A percentile compares a stretch with the other conserved stretches of the same genome.
Evolutionary conservation across 805 yeast genomes (phyloP).

Genomic region (Starmerella ratchasimensis): DNA sequence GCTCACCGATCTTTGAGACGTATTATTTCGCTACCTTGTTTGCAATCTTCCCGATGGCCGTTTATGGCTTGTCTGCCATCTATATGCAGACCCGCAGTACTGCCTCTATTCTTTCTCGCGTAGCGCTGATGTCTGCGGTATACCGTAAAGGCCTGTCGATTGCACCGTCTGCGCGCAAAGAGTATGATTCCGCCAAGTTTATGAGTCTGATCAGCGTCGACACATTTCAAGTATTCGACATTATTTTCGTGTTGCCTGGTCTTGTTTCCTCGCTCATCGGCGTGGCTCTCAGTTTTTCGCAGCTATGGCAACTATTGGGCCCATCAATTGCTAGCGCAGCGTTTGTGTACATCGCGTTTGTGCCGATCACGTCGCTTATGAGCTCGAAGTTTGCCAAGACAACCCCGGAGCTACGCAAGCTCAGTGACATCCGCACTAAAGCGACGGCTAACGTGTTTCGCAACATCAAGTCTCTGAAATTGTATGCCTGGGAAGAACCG

Average conservation of each 20-base stretch:
- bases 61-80: too few species aligned
- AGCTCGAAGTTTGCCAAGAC: conserved; percentile 44
- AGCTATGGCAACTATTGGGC: conserved; percentile 61
- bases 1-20: too few species aligned
- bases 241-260: conserved; percentile 57
- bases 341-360: conserved; percentile 52
- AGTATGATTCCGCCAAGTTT: conserved; percentile 74
- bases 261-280: conserved; percentile 89
- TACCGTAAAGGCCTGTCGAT: conserved; percentile 59
- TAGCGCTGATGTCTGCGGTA: conserved; percentile 43
- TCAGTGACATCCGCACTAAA: conserved; percentile 81
- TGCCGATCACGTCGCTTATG: conserved; percentile 59
- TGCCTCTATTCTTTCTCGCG: conserved; percentile 14
- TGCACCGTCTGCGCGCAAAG: conserved; percentile 49
- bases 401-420: conserved; percentile 69
- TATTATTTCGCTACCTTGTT: neutral
- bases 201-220: conserved; percentile 91
- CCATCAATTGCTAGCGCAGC: conserved; percentile 88
- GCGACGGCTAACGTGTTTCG: conserved; percentile 71
- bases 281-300: conserved; percentile 54
- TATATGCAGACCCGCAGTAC: too few species aligned
- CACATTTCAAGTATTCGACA: conserved; percentile 69
- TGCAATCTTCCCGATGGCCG: neutral
- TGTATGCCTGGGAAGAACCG: conserved; percentile 93
- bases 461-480: conserved; percentile 78